Conservation (phyloP, 108 stramenopile species). For the Discostella pseudostelligera region DNA sequence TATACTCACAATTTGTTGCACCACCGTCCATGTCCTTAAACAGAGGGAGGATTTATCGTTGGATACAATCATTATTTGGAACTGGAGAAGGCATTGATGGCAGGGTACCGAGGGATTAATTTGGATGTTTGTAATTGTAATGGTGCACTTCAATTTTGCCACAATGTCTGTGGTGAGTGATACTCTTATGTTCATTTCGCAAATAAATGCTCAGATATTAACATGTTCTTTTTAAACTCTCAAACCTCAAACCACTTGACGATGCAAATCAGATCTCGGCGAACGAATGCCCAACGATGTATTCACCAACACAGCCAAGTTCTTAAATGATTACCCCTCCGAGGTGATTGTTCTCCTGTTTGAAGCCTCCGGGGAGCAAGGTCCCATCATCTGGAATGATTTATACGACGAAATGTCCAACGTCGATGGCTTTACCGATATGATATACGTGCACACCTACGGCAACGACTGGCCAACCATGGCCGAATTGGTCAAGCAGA, state of each 20-base stretch:
- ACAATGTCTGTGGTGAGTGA: slow-evolving; percentile 34
- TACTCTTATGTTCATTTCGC: background rate
- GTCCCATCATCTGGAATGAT: slow-evolving; percentile 36
- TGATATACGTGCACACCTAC: slow-evolving; percentile 33
- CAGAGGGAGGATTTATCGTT: slow-evolving; percentile 23
- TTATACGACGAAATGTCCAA: slow-evolving; percentile 26
- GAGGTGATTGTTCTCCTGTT: slow-evolving; percentile 43
- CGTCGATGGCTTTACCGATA: slow-evolving; percentile 36
- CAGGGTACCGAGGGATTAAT: slow-evolving; percentile 37
- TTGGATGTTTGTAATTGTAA: slow-evolving; percentile 39
- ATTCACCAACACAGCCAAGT: slow-evolving; percentile 27
- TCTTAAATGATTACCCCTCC: slow-evolving; percentile 39
- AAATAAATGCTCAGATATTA: background rate
- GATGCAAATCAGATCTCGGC: slow-evolving; percentile 18
- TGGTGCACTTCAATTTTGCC: slow-evolving; percentile 36
- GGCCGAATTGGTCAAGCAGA: slow-evolving; percentile 44
- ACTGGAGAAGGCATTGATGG: slow-evolving; percentile 39
- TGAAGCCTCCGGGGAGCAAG: slow-evolving; percentile 24
- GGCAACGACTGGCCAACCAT: slow-evolving; percentile 64
- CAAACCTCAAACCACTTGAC: too few relatives aligned
- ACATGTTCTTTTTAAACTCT: background rate
- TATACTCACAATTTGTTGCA: too few relatives aligned
- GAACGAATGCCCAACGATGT: slow-evolving; percentile 33
- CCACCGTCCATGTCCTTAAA: too few relatives aligned
- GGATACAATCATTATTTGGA: slow-evolving; percentile 40